Evolutionary conservation across 805 yeast species (phyloP), one percentile per base, ranked within the genome.

Genomic region (Yamadazyma tumulicola): DNA sequence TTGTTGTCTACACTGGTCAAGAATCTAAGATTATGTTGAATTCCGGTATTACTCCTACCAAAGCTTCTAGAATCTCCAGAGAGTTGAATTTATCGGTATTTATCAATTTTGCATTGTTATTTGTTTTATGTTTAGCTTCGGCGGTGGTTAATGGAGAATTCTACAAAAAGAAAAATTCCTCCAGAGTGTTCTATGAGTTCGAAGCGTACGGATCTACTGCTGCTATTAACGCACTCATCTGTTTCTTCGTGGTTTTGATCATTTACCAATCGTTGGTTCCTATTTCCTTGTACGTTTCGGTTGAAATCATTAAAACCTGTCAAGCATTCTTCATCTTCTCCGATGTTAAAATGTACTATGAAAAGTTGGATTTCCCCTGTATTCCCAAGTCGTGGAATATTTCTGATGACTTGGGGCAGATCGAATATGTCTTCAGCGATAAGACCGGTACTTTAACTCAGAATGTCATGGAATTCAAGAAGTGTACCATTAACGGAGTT

Each of bases 361-460:
- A 71, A 34, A 69, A 58, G 36, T 60, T 81, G 30, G 88, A 85
- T 56, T 81, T 75, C 50, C 88, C 91, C 0, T 82, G 91, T 55
- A 72, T 79, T 1, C 91, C 94, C 2, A 82, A 83, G 48, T 74
- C 89, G 1, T 84, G 94, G 94, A 79, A 79, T 42, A 80, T 84
- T 29, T 80, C 88, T 5, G 94, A 84, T 58, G 94, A 84, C 55
- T 67, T 84, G 43, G 94, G 94, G 13, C 94, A 84, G 54, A 79
- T 84, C 40, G 93, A 84, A 55, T 84, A 81, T 52, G 73, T 84
- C 26, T 84, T 84, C 57, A 79, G 87, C 54, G 94, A 84, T 62
- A 84, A 84, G 56, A 84, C 94, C 0, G 94, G 94, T 23, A 84
- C 94, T 0, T 64, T 84, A 48, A 84, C 94, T 5, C 91, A 84